Percentiles rank a stretch among this genome's conserved stretches.
Evolutionary conservation across 768 basidiomycete genomes (phyloP).

Genomic region (Nidula microcarpa): DNA sequence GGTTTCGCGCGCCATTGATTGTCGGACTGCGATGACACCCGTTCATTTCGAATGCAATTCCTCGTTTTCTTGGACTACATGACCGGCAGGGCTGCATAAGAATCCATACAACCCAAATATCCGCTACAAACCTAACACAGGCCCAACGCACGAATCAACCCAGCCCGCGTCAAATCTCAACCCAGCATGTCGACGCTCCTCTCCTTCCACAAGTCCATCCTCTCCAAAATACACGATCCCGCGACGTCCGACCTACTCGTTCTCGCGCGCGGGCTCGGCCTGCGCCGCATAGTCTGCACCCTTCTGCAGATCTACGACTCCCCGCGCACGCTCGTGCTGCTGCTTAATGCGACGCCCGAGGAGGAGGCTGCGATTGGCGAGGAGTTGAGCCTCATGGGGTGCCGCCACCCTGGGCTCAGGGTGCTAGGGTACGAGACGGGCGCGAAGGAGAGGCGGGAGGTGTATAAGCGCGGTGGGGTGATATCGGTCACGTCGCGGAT

Average conservation of each 20-base stretch:
- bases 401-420: constrained; percentile 79
- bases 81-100: no score
- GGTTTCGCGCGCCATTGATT: no score
- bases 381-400: constrained; percentile 90
- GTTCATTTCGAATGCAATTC: no score
- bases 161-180: no score
- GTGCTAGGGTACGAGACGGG: constrained; percentile 81
- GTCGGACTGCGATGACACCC: no score
- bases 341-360: constrained; percentile 81
- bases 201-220: constrained; percentile 64
- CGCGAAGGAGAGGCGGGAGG: constrained; percentile 75
- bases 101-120: no score
- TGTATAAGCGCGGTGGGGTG: constrained; percentile 87
- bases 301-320: constrained; percentile 92
- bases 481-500: constrained; percentile 93
- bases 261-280: constrained; percentile 86
- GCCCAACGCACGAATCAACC: no score
- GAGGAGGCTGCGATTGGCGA: constrained; percentile 92
- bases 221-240: constrained; percentile 72
- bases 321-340: constrained; percentile 75
- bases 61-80: no score
- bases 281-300: constrained; percentile 79
- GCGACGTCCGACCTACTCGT: constrained; percentile 70
- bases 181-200: constrained; percentile 46
- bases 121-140: no score